Evolutionary conservation across 768 basidiomycete genomes (phyloP).

Genomic region (Leccinellum rugosiceps): DNA sequence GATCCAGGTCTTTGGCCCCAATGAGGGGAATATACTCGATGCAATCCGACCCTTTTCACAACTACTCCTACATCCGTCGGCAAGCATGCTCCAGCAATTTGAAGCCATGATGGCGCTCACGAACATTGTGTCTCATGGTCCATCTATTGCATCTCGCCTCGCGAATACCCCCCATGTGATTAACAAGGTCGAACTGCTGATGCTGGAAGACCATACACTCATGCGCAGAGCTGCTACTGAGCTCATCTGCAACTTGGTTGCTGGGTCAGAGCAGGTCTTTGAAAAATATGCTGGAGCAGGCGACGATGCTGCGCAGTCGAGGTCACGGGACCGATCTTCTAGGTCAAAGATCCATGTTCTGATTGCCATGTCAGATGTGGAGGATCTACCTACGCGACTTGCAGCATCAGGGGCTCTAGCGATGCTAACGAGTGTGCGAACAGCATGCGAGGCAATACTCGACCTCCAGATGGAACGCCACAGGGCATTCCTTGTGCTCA

Average conservation of each 20-base stretch:
- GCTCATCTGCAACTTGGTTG: slow-evolving; percentile 87
- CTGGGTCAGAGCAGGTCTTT: slow-evolving; percentile 73
- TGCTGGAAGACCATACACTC: slow-evolving; percentile 80
- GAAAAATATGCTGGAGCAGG: slow-evolving; percentile 60
- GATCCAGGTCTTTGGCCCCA: slow-evolving; percentile 85
- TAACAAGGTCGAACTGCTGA: slow-evolving; percentile 64
- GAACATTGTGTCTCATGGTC: slow-evolving; percentile 80
- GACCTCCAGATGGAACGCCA: slow-evolving; percentile 63
- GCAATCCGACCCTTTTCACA: slow-evolving; percentile 78
- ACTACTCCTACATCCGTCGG: slow-evolving; percentile 64
- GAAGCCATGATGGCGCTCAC: slow-evolving; percentile 96
- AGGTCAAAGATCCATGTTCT: slow-evolving; percentile 77
- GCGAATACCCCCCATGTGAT: slow-evolving; percentile 58
- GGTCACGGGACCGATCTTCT: slow-evolving; percentile 27
- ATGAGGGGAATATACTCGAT: slow-evolving; percentile 72
- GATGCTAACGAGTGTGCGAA: slow-evolving; percentile 61
- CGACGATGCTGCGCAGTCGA: slow-evolving; percentile 37
- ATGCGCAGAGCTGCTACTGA: slow-evolving; percentile 87
- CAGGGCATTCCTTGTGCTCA: slow-evolving; percentile 62
- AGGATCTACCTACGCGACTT: slow-evolving; percentile 78
- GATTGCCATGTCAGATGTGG: slow-evolving; percentile 80
- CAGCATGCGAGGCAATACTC: slow-evolving; percentile 59
- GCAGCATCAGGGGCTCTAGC: slow-evolving; percentile 94
- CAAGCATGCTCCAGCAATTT: slow-evolving; percentile 79
- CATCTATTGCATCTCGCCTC: slow-evolving; percentile 63